Conservation (phyloP, 1,284 basidiomycete genomes). For the Papiliotrema laurentii region DNA sequence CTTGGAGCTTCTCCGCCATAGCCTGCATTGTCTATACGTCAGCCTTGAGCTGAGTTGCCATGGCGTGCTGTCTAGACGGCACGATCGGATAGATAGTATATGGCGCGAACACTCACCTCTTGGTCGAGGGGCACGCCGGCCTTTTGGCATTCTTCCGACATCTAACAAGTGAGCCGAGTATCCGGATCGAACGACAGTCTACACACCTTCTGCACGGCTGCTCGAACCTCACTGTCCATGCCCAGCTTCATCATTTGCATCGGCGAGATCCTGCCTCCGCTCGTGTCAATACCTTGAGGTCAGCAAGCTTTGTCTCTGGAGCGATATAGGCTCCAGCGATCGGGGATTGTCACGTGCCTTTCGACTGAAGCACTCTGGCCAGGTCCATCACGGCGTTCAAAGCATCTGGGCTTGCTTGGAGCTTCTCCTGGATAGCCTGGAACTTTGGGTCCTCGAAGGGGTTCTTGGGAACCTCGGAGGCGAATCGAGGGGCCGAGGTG, state of each 20-base stretch:
- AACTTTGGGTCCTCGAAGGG: conserved; percentile 32
- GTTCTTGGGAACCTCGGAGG: conserved; percentile 24
- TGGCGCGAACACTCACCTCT: not conserved
- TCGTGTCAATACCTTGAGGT: conserved; percentile 29
- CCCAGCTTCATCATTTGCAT: conserved; percentile 39
- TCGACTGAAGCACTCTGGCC: conserved; percentile 32
- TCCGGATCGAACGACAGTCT: no score
- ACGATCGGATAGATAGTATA: not conserved
- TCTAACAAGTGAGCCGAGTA: no score
- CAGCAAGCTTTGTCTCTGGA: not conserved
- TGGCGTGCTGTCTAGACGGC: not conserved
- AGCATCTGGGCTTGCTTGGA: conserved; percentile 32
- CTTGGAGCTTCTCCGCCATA: not conserved
- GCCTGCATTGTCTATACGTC: not conserved
- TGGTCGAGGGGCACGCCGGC: not conserved
- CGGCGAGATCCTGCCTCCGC: conserved; percentile 22
- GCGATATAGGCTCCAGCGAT: not conserved
- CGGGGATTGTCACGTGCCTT: conserved; percentile 27
- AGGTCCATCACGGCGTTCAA: conserved; percentile 30
- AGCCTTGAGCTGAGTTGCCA: no score
- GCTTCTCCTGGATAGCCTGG: conserved; percentile 30
- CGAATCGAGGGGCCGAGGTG: conserved; percentile 12
- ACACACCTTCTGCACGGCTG: conserved; percentile 33
- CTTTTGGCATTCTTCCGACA: not conserved
- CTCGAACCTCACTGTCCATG: conserved; percentile 35